These are phyloP conservation scores for Phylloporus arenicola DNA, from an alignment of 768 basidiomycete genomes.

Conservation along the genomic window DNA sequence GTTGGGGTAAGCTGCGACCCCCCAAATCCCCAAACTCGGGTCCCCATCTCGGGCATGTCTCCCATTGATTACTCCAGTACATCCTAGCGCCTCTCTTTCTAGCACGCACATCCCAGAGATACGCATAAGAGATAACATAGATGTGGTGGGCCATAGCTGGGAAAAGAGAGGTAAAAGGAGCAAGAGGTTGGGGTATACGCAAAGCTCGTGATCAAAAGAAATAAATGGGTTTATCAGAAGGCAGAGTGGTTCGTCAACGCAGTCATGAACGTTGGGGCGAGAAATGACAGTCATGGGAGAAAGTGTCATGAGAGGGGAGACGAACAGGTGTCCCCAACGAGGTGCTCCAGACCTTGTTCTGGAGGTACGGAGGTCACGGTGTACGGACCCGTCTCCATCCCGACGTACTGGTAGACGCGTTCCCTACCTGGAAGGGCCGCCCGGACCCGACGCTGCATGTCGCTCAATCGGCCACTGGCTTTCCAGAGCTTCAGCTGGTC, in stretches of 20 bases:
- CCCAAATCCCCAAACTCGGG: background rate
- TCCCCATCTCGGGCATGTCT: slow-evolving; percentile 3
- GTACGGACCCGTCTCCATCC: slow-evolving; percentile 7
- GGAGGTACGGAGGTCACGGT: background rate
- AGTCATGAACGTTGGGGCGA: slow-evolving; percentile 13
- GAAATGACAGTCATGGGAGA: slow-evolving; percentile 5
- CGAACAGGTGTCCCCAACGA: background rate
- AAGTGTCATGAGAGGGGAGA: slow-evolving; percentile 9
- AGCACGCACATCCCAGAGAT: slow-evolving; percentile 6
- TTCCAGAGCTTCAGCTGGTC: slow-evolving; percentile 26
- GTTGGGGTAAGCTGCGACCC: slow-evolving; percentile 5
- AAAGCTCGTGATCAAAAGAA: background rate
- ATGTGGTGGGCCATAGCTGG: slow-evolving; percentile 10
- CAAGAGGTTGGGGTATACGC: slow-evolving; percentile 5
- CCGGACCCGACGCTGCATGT: slow-evolving; percentile 27
- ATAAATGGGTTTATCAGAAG: background rate
- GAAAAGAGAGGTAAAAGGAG: background rate
- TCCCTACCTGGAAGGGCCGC: slow-evolving; percentile 25
- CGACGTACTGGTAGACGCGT: slow-evolving; percentile 30
- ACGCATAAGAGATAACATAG: slow-evolving; percentile 15
- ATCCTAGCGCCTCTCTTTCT: slow-evolving; percentile 6
- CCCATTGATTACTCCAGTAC: slow-evolving; percentile 10
- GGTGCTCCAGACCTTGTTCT: background rate
- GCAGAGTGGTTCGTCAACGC: background rate
- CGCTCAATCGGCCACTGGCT: slow-evolving; percentile 22